Conservation (phyloP, 805 yeast genomes). For the Metschnikowia arizonensis region DNA sequence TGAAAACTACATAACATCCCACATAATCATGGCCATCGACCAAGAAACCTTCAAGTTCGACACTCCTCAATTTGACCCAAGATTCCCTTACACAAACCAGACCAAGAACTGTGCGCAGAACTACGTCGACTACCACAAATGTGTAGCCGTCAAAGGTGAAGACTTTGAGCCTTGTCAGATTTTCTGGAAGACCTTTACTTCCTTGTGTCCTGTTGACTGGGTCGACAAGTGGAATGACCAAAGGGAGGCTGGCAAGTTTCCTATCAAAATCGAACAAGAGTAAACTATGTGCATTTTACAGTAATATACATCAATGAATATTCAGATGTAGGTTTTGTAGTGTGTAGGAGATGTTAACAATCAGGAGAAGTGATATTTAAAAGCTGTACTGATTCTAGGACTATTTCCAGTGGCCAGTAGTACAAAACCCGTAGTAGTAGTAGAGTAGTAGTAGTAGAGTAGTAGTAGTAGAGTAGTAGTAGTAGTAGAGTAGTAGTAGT, state of each 20-base stretch:
- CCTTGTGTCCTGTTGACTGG: slow-evolving; percentile 85
- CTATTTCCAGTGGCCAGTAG: too few species aligned
- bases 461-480: too few species aligned
- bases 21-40: slow-evolving; percentile 33
- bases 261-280: slow-evolving; percentile 31
- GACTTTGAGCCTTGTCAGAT: slow-evolving; percentile 97
- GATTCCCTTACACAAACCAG: slow-evolving; percentile 91
- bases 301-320: slow-evolving; percentile 2
- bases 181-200: slow-evolving; percentile 84
- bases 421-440: too few species aligned
- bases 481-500: too few species aligned
- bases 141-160: slow-evolving; percentile 95
- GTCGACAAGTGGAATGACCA: slow-evolving; percentile 85
- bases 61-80: slow-evolving; percentile 37
- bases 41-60: slow-evolving; percentile 39
- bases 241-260: slow-evolving; percentile 55
- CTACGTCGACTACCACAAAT: slow-evolving; percentile 96
- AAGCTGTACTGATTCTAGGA: too few species aligned
- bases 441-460: too few species aligned
- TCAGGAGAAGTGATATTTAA: too few species aligned
- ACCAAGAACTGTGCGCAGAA: slow-evolving; percentile 98
- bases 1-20: not conserved
- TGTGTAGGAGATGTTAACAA: too few species aligned
- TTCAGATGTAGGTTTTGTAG: not conserved
- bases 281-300: slow-evolving; percentile 7